Evolutionary conservation across 2,329 filamentous ascomycete species (phyloP).

Genomic region (Alternaria ethzedia): DNA sequence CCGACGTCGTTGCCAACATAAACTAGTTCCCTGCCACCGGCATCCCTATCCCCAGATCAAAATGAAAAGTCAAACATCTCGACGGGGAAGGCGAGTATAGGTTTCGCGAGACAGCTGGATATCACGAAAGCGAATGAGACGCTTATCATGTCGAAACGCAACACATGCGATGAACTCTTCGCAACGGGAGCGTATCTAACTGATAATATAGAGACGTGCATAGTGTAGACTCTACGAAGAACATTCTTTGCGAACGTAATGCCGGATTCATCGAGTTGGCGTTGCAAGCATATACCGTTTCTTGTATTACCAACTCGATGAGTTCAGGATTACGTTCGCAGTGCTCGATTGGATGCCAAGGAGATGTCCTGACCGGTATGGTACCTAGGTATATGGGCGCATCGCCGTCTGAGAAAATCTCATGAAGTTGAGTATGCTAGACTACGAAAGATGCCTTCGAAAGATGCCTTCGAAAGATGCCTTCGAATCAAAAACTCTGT

Average conservation of each 20-base stretch:
- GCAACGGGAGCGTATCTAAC: neutral
- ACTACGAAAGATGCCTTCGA: neutral
- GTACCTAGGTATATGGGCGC: too few species aligned
- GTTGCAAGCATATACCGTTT: neutral
- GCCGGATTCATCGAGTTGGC: neutral
- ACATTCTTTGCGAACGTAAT: neutral
- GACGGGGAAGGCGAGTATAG: constrained; percentile 74
- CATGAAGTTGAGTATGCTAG: neutral
- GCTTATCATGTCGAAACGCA: constrained; percentile 84
- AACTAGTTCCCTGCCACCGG: constrained; percentile 25
- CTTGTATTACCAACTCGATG: neutral
- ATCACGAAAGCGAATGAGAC: constrained; percentile 87
- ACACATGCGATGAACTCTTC: constrained; percentile 71
- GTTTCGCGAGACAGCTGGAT: constrained; percentile 80
- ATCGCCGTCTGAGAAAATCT: neutral
- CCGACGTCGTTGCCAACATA: constrained; percentile 18
- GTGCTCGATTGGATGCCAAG: neutral
- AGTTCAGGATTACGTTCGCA: neutral
- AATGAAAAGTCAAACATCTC: constrained; percentile 11
- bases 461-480: neutral
- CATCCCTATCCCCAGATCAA: constrained; percentile 3
- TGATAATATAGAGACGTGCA: neutral
- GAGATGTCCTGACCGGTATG: neutral
- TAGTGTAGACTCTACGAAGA: neutral
- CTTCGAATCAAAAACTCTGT: neutral